Base-by-base conservation (phyloP, 305 asterid species). In the Plantago lanceolata region DNA sequence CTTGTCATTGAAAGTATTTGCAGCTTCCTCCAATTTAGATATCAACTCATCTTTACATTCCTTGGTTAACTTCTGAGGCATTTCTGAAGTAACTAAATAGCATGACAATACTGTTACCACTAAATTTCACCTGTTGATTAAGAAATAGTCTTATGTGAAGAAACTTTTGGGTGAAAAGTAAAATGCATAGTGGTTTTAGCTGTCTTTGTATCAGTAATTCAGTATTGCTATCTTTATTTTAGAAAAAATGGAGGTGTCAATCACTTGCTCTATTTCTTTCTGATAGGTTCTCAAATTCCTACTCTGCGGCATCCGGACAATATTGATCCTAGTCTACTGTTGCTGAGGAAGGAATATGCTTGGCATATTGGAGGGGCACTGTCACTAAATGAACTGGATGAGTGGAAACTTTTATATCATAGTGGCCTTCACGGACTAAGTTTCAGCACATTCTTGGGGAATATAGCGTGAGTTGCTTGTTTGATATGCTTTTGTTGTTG, bases 331-430 rank as follows among this genome's bases (percentile, higher is more conserved):
- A 63, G 67, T 75, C 76, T 78, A 31, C 69, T 89, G 68, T 71
- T 92, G 82, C 69, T 93, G 66, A 82, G 79, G 75, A 82, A 81
- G 72, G 96, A 84, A 83, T 85, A 85, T 75, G 96, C 96, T 71
- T 93, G 98, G 97, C 85, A 79, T 73, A 82, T 93, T 66, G 90
- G 94, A 43, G 98, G 95, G 60, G 96, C 97, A 49, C 77, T 93
- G 65, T 74, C 88, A 59, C 79, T 75, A 19, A 66, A 64, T 15
- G 96, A 85, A 61, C 77, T 81, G 59, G 80, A 75, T 31, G 94
- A 87, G 68, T 92, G 98, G 98, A 84, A 80, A 69, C 97, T 92
- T 69, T 66, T 85, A 65, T 92, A 87, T 73, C 97, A 92, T 59
- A 89, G 97, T 77, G 59, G 81, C 31, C 61, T 85, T 56, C 89